These are phyloP conservation scores for Rickenella mellea DNA, from an alignment of 768 basidiomycete species.

Conservation along the genomic window DNA sequence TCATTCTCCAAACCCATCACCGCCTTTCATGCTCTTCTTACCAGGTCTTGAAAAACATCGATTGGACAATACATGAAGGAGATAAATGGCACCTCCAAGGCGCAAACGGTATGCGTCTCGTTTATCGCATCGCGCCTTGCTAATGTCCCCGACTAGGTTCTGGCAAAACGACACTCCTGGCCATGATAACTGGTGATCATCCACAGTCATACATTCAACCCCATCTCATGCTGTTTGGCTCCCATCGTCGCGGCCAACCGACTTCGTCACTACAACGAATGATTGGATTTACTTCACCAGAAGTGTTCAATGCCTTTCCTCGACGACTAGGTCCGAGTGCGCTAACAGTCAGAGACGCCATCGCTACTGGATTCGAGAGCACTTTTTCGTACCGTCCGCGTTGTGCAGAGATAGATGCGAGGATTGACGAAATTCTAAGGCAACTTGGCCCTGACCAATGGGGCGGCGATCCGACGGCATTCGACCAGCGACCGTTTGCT, in stretches of 20 bases:
- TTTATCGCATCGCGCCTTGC: not conserved
- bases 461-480: slow-evolving; percentile 26
- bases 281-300: slow-evolving; percentile 80
- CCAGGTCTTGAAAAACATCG: slow-evolving; percentile 67
- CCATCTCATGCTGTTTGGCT: slow-evolving; percentile 47
- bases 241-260: slow-evolving; percentile 54
- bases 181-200: slow-evolving; percentile 88
- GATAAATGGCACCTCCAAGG: slow-evolving; percentile 90
- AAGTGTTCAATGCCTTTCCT: slow-evolving; percentile 88
- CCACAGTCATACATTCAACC: slow-evolving; percentile 85
- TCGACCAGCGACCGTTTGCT: slow-evolving; percentile 46
- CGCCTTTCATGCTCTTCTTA: not conserved
- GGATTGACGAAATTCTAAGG: slow-evolving; percentile 42
- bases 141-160: slow-evolving; percentile 43
- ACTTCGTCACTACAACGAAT: slow-evolving; percentile 56
- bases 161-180: slow-evolving; percentile 90
- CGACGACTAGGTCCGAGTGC: slow-evolving; percentile 34
- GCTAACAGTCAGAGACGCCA: slow-evolving; percentile 66
- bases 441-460: slow-evolving; percentile 54
- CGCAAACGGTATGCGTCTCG: slow-evolving; percentile 54
- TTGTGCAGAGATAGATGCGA: slow-evolving; percentile 23
- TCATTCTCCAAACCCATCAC: not conserved
- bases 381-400: slow-evolving; percentile 48
- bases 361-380: slow-evolving; percentile 88
- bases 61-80: slow-evolving; percentile 75